Evolutionary conservation across 352 stramenopile genomes (phyloP).

Genomic region (Pythium aphanidermatum): DNA sequence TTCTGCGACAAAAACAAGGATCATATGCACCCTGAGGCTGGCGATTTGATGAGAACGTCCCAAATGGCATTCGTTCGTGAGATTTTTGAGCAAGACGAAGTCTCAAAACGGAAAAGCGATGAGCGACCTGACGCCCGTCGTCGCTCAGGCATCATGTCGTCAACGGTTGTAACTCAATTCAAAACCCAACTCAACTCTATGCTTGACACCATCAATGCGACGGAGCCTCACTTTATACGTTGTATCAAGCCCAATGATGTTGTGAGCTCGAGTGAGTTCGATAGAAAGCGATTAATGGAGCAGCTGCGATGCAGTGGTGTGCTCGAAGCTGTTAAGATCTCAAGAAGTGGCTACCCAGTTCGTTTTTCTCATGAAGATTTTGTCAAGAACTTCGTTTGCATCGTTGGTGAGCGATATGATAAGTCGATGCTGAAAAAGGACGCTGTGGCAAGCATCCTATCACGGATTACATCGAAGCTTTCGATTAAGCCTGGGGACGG

Average conservation of each 20-base stretch:
- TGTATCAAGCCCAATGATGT: slow-evolving; percentile 88
- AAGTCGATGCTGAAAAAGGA: slow-evolving; percentile 41
- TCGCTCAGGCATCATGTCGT: slow-evolving; percentile 75
- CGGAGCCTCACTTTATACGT: slow-evolving; percentile 90
- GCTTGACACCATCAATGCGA: slow-evolving; percentile 92
- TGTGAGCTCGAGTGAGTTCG: slow-evolving; percentile 50
- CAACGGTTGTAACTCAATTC: slow-evolving; percentile 90
- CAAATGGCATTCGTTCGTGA: slow-evolving; percentile 54
- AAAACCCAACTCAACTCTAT: slow-evolving; percentile 90
- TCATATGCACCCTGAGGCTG: slow-evolving; percentile 75
- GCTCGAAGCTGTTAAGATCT: slow-evolving; percentile 87
- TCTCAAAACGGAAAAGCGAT: slow-evolving; percentile 23
- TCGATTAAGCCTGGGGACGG: slow-evolving; percentile 24
- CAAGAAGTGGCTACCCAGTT: slow-evolving; percentile 89
- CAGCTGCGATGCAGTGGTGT: slow-evolving; percentile 86
- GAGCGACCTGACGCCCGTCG: slow-evolving; percentile 31
- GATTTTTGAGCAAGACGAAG: slow-evolving; percentile 51
- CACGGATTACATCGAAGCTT: slow-evolving; percentile 32
- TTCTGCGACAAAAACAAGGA: slow-evolving; percentile 92
- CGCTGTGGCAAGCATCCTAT: slow-evolving; percentile 42
- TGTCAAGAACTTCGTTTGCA: slow-evolving; percentile 76
- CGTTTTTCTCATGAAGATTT: slow-evolving; percentile 93
- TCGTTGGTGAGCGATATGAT: slow-evolving; percentile 40
- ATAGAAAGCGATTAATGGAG: slow-evolving; percentile 63
- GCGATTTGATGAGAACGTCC: slow-evolving; percentile 68